These are phyloP conservation scores for Priceomyces melissophilus DNA, from an alignment of 805 yeast genomes.

Conservation along the genomic window DNA sequence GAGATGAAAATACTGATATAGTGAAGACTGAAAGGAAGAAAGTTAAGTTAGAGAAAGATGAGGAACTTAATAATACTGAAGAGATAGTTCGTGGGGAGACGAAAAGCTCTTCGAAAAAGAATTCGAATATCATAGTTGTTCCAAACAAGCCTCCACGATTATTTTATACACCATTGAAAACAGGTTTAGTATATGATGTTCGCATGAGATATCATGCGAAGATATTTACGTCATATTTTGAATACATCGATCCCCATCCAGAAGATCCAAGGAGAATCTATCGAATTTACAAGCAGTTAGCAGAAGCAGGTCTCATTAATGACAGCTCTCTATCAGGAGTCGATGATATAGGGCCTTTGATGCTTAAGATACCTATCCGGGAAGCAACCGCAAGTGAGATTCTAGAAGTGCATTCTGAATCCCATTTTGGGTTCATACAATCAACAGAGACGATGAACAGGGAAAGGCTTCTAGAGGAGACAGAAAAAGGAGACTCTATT, in stretches of 20 bases:
- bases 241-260: conserved; percentile 97
- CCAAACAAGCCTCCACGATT: conserved; percentile 64
- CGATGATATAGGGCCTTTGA: conserved; percentile 76
- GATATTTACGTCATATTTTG: conserved; percentile 85
- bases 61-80: neutral
- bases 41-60: conserved; percentile 9
- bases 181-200: conserved; percentile 94
- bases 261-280: conserved; percentile 97
- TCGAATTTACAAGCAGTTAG: conserved; percentile 86
- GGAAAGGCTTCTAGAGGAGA: conserved; percentile 72
- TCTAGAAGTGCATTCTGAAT: conserved; percentile 76
- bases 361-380: conserved; percentile 86
- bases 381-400: conserved; percentile 88
- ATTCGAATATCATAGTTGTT: conserved; percentile 34
- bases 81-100: neutral
- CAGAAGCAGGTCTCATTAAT: conserved; percentile 85
- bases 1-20: neutral
- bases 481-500: conserved; percentile 91
- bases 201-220: conserved; percentile 97
- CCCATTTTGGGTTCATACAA: conserved; percentile 72
- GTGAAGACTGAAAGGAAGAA: conserved; percentile 6
- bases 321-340: conserved; percentile 74
- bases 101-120: neutral
- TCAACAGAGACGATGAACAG: conserved; percentile 75
- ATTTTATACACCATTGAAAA: conserved; percentile 71